Percentiles rank a stretch among this genome's conserved stretches.
These are phyloP conservation scores for Schizothecium vesticola DNA, from an alignment of 495 filamentous ascomycete genomes.

Conservation along the genomic window DNA sequence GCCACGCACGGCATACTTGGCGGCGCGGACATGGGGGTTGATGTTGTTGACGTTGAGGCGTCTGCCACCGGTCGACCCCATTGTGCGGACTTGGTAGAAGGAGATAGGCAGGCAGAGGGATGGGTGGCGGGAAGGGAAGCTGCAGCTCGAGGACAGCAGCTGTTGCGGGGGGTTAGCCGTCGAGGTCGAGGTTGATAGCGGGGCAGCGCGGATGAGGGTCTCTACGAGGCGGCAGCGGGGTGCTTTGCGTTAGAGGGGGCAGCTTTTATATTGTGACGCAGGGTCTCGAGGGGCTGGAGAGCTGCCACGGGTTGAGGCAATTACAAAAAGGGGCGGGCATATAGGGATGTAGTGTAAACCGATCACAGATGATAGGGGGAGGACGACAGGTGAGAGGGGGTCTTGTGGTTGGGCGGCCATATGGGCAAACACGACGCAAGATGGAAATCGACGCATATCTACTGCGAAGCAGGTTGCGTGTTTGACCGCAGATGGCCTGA, in stretches of 20 bases:
- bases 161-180: conserved; percentile 12
- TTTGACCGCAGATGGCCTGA: background rate
- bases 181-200: conserved; percentile 16
- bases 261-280: conserved; percentile 1
- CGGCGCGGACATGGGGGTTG: conserved; percentile 76
- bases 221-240: conserved; percentile 8
- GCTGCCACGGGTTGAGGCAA: background rate
- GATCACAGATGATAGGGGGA: background rate
- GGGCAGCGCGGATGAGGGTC: conserved; percentile 16
- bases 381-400: background rate
- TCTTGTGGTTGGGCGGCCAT: background rate
- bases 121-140: background rate
- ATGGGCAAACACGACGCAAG: background rate
- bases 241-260: conserved; percentile 14
- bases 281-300: background rate
- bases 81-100: conserved; percentile 25
- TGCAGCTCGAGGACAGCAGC: background rate
- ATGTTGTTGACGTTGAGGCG: conserved; percentile 81
- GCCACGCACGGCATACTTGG: conserved; percentile 94
- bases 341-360: background rate
- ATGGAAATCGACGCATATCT: background rate
- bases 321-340: background rate
- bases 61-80: conserved; percentile 32
- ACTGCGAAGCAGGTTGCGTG: background rate
- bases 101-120: conserved; percentile 4